phyloP scores from a whole-genome alignment of 768 basidiomycete species.

The Boletus edulis region DNA sequence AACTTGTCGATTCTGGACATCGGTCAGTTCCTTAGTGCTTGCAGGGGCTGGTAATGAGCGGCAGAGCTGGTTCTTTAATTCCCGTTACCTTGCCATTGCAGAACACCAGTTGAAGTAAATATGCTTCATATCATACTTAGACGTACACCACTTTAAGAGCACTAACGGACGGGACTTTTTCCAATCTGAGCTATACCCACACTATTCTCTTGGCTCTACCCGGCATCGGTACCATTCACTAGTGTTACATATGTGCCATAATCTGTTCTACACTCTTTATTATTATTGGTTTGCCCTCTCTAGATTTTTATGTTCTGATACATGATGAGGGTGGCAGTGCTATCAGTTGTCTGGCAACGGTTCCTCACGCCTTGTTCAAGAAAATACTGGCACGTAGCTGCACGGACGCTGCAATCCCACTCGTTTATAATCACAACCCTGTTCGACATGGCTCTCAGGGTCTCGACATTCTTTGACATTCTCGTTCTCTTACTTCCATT shows the following conservation, averaged over 20 bases:
- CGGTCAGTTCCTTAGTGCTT: slow-evolving; percentile 19
- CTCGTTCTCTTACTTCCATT: slow-evolving; percentile 36
- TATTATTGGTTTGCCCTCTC: background rate
- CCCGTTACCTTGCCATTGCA: background rate
- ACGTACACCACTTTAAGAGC: slow-evolving; percentile 14
- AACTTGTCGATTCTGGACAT: slow-evolving; percentile 17
- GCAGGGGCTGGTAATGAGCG: slow-evolving; percentile 3
- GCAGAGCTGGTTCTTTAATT: slow-evolving; percentile 8
- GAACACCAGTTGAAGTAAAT: slow-evolving; percentile 7
- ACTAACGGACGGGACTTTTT: slow-evolving; percentile 20
- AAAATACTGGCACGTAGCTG: background rate
- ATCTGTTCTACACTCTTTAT: background rate
- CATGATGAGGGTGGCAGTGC: slow-evolving; percentile 12
- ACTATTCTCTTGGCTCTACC: slow-evolving; percentile 15
- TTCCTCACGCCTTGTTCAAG: background rate
- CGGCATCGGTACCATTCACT: slow-evolving; percentile 3
- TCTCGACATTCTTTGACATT: slow-evolving; percentile 33
- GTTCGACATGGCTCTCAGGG: slow-evolving; percentile 17
- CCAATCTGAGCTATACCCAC: slow-evolving; percentile 27
- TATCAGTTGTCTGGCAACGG: slow-evolving; percentile 14
- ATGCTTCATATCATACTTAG: slow-evolving; percentile 14
- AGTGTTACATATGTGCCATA: slow-evolving; percentile 19
- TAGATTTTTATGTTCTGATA: background rate
- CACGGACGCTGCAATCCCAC: slow-evolving; percentile 11
- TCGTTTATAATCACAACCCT: slow-evolving; percentile 17